These are phyloP conservation scores for Diaporthe nobilis DNA, from an alignment of 2,329 filamentous ascomycete species.

Conservation along the genomic window DNA sequence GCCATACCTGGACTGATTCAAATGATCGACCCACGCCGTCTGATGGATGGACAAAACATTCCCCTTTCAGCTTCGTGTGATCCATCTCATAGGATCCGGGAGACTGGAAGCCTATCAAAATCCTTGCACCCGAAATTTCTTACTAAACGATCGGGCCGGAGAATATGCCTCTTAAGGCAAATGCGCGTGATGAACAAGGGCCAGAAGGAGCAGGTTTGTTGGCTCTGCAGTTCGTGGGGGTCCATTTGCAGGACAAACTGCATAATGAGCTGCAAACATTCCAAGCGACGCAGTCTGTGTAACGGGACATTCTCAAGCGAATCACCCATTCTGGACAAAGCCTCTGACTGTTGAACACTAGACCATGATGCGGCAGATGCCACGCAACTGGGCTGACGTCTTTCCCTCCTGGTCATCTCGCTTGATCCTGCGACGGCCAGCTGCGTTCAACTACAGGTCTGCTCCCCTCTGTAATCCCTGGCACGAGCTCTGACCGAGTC, in stretches of 20 bases:
- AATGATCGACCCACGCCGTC: not conserved
- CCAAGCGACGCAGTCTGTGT: not conserved
- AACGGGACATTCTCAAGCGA: not conserved
- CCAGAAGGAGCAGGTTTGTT: not conserved
- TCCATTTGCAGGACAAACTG: not conserved
- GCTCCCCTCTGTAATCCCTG: not conserved
- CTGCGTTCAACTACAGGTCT: not conserved
- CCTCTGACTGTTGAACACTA: not conserved
- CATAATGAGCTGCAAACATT: not conserved
- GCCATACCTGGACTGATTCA: not conserved
- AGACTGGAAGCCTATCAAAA: conserved; percentile 4
- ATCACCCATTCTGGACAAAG: not conserved
- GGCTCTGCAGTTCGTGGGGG: not conserved
- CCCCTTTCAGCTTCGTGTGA: not conserved
- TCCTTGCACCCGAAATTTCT: not conserved
- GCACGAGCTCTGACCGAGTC: not conserved
- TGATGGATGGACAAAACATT: not conserved
- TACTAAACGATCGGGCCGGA: not conserved
- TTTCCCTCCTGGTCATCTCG: not conserved
- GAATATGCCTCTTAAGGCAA: not conserved
- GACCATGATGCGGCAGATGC: not conserved
- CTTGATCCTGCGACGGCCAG: not conserved
- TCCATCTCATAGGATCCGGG: not conserved
- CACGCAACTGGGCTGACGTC: not conserved
- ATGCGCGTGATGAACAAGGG: not conserved